Evolutionary conservation across 345 rosid genomes (phyloP).

Genomic region (Turnera subulata): DNA sequence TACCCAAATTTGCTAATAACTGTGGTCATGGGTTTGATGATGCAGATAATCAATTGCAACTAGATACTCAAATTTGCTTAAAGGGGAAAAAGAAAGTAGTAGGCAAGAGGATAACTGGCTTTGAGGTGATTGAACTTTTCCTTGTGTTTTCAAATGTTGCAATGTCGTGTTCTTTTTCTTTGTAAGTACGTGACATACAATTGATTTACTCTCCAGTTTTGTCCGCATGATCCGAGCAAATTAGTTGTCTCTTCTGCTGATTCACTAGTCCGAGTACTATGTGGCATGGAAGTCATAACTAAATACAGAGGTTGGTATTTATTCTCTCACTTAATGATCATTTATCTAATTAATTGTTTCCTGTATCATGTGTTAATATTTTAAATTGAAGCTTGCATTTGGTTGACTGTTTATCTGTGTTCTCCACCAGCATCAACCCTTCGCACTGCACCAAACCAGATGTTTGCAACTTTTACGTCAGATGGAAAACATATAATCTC

Average conservation of each 20-base stretch:
- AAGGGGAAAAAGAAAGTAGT: conserved; percentile 62
- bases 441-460: conserved; percentile 47
- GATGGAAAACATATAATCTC: conserved; percentile 76
- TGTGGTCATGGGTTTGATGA: conserved; percentile 10
- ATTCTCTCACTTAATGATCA: background rate
- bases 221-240: conserved; percentile 59
- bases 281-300: conserved; percentile 44
- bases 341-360: background rate
- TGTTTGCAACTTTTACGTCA: conserved; percentile 57
- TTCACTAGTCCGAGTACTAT: conserved; percentile 54
- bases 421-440: conserved; percentile 44
- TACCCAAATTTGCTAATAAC: background rate
- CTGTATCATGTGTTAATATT: background rate
- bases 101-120: conserved; percentile 74
- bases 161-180: background rate
- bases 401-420: background rate
- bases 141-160: background rate
- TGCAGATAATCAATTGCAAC: conserved; percentile 50
- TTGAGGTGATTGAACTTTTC: conserved; percentile 38
- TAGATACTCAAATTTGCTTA: conserved; percentile 46
- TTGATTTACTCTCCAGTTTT: conserved; percentile 35
- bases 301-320: conserved; percentile 55
- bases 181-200: conserved; percentile 10
- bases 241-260: conserved; percentile 70
- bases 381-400: background rate